Evolutionary conservation across 208 protist genomes (phyloP), one percentile per base, ranked within the genome.

Genomic region (Jaenimonas drosophilae): DNA sequence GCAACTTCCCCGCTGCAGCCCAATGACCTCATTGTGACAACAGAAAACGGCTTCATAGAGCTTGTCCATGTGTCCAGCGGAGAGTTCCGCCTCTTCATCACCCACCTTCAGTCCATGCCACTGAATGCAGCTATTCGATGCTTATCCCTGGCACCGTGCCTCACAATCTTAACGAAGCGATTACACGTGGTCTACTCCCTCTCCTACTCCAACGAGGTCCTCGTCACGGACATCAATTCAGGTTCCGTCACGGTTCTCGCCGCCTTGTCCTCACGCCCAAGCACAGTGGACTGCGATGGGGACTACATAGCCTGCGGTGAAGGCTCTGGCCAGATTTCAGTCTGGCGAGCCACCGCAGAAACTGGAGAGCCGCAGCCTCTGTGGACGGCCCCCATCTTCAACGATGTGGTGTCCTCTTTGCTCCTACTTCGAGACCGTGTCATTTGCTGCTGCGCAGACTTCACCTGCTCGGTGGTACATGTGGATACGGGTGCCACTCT

Each of bases 201-300:
- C 21, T 31, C 73, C 23, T 86, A 78, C 67, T 93, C 84, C 4
- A 93, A 93, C 45, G 77, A 93, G 53, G 64, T 93, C 2, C 75
- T 93, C 2, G 6, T 85, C n/a, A 73, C 70, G 3, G 62, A 86
- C 27, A 59, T 84, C 30, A 57, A 71, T 33, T 49, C 51, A 1
- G 79, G 77, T 2, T 44, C 9, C 28, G 72, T 88, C 46, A 32
- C 23, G 12, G 59, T 78, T 17, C 55, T 89, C 14, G 70, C 57
- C 16, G 52, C 58, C 16, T 81, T 75, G 54, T 43, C 45, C 31
- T 77, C 70, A 17, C 76, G 84, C 0, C 84, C 84, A 4, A 85
- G 79, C 50, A 52, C 52, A 20, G 69, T 86, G 30, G 57, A 64
- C 41, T 76, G 64, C 45, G 80, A 93, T 36, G 76, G 69, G 1